Base-by-base conservation (phyloP, 2,329 filamentous ascomycete species). In the Aspergillus quadrilineatus region DNA sequence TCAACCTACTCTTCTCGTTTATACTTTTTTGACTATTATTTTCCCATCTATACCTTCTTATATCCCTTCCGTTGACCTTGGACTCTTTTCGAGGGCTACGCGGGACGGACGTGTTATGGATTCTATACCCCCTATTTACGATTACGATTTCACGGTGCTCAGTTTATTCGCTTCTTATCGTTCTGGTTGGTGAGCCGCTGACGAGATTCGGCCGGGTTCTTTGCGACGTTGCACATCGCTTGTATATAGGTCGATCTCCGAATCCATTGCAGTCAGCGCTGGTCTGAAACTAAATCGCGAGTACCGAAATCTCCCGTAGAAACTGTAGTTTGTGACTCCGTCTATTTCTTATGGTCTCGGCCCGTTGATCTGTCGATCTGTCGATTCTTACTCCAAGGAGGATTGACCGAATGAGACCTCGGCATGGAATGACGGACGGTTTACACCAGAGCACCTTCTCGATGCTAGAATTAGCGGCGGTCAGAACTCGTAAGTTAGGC, bases 121-220 rank as follows among this genome's bases (percentile, higher is more conserved):
- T 63, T 63, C 61, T 69, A 72, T 71, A 71, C 67, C 68, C 69
- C 67, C 56, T 55, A 66, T 63, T 70, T 53, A 64, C 45, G 55
- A 62, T 65, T 61, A 73, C 56, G 69, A 73, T 64, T 69, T 69
- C 62, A 72, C 63, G 68, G 64, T 61, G 56, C 61, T 55, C 58
- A 59, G 59, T 60, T 61, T 65, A 59, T 50, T 55, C 17, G 22
- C 63, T 50, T 63, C 64, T 56, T 47, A 29, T 54, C 53, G 59
- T 63, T 52, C 61, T 61, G 50, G 44, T 59, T 46, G 45, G 54
- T 54, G 52, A 43, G 37, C 55, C 55, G 50, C 50, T 56, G 39
- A 29, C 41, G 47, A 15, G 37, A 51, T 52, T 46, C 45, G 50
- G 55, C 55, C 55, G 30, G 22, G 22, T 28, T 22, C 32, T 56